Conservation (phyloP, 208 protist genomes). For the Trypanosoma platydactyli region DNA sequence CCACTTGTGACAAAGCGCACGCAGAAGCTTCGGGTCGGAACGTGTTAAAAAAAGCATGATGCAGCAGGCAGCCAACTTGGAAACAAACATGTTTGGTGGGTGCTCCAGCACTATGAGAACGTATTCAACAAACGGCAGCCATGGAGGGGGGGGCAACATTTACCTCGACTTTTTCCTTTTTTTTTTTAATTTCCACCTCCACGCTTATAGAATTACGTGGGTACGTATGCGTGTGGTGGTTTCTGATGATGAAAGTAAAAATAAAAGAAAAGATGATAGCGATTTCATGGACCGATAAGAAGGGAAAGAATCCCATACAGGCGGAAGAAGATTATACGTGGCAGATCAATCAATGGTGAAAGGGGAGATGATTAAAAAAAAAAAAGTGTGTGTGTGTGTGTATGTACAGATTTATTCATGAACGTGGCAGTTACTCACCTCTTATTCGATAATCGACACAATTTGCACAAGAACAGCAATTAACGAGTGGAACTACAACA, state of each 20-base stretch:
- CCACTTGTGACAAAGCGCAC: conserved; percentile 71
- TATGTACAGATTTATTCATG: too few relatives aligned
- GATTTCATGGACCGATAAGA: too few relatives aligned
- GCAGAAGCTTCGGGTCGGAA: conserved; percentile 66
- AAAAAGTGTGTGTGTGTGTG: conserved; percentile 3
- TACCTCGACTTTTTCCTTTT: neutral
- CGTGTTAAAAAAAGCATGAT: conserved; percentile 80
- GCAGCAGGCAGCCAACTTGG: conserved; percentile 77
- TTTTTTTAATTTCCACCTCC: conserved; percentile 2
- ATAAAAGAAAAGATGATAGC: too few relatives aligned
- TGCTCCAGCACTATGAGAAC: conserved; percentile 77
- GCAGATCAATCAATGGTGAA: neutral
- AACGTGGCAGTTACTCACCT: too few relatives aligned
- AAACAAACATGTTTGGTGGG: conserved; percentile 81
- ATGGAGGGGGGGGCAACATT: conserved; percentile 51
- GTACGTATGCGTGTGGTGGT: too few relatives aligned
- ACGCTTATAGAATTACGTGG: neutral
- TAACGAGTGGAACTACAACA: conserved; percentile 14
- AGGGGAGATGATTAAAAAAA: conserved; percentile 16
- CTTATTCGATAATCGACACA: conserved; percentile 5
- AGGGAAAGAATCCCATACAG: too few relatives aligned
- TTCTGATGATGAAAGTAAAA: too few relatives aligned
- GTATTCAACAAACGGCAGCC: conserved; percentile 81
- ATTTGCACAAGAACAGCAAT: conserved; percentile 14
- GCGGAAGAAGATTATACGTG: too few relatives aligned